These are phyloP conservation scores for Mycena chlorophos DNA, from an alignment of 768 basidiomycete genomes.

Conservation along the genomic window DNA sequence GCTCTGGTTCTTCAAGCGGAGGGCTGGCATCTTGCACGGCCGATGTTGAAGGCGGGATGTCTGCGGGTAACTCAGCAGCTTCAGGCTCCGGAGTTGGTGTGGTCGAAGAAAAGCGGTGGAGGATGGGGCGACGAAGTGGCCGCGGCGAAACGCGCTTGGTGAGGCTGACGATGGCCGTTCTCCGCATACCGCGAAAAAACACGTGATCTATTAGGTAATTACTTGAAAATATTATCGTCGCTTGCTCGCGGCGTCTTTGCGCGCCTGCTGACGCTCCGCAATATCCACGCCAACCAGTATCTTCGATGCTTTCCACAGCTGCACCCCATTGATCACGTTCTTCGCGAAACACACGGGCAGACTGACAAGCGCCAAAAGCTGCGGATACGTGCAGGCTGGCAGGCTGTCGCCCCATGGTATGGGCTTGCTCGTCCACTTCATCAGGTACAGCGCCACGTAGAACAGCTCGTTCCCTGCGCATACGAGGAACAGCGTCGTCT, in stretches of 20 bases:
- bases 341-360: constrained; percentile 74
- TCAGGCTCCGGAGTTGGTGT: constrained; percentile 17
- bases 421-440: constrained; percentile 78
- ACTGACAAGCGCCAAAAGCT: constrained; percentile 61
- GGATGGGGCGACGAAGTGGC: constrained; percentile 9
- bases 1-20: constrained; percentile 44
- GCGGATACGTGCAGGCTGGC: constrained; percentile 86
- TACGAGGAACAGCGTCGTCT: constrained; percentile 87
- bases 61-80: constrained; percentile 16
- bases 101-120: constrained; percentile 23
- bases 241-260: constrained; percentile 39
- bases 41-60: constrained; percentile 20
- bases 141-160: constrained; percentile 13
- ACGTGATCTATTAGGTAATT: background rate
- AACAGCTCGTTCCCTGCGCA: constrained; percentile 96
- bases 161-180: constrained; percentile 11
- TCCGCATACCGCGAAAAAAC: constrained; percentile 2
- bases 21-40: constrained; percentile 11
- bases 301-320: constrained; percentile 97
- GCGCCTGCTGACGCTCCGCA: constrained; percentile 73
- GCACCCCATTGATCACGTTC: constrained; percentile 93
- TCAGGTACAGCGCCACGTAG: constrained; percentile 92
- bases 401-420: constrained; percentile 50
- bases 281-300: constrained; percentile 92
- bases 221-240: constrained; percentile 13